A percentile compares a stretch with the other conserved stretches of the same genome.
These are phyloP conservation scores for Populus hybrid DNA, from an alignment of 441 rosid genomes.

Conservation along the genomic window DNA sequence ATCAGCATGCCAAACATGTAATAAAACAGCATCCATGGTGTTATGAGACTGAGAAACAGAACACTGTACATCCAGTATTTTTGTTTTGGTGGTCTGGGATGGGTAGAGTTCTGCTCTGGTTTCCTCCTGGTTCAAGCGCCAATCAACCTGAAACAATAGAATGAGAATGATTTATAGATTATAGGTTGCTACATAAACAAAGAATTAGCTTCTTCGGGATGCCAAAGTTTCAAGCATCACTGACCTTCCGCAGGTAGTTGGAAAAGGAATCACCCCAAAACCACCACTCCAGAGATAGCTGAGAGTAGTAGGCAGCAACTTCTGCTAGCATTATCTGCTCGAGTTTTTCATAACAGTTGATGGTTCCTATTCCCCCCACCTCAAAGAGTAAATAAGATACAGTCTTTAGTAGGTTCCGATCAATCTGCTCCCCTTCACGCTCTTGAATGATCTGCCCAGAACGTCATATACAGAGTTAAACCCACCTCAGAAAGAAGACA, in stretches of 20 bases:
- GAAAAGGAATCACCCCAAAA: slow-evolving; percentile 9
- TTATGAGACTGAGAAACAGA: neutral
- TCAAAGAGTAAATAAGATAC: neutral
- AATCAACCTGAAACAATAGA: slow-evolving; percentile 12
- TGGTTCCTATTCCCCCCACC: neutral
- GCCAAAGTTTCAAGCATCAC: neutral
- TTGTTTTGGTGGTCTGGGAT: neutral
- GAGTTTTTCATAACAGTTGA: slow-evolving; percentile 12
- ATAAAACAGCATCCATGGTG: neutral
- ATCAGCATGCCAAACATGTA: neutral
- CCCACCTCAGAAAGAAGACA: neutral
- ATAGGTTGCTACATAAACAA: neutral
- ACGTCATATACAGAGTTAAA: too few species aligned
- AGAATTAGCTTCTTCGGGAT: neutral
- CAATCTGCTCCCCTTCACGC: slow-evolving; percentile 17
- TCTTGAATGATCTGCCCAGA: slow-evolving; percentile 6
- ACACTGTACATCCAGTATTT: neutral
- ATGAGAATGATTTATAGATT: neutral
- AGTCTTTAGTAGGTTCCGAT: neutral
- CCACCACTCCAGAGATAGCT: slow-evolving; percentile 16
- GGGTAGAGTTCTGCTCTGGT: slow-evolving; percentile 13
- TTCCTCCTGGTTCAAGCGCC: slow-evolving; percentile 23
- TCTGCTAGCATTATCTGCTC: slow-evolving; percentile 20
- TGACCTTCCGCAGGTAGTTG: slow-evolving; percentile 15
- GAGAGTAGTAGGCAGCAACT: slow-evolving; percentile 18